Evolutionary conservation across 1,139 yeast species (phyloP).

Genomic region (Blastobotrys elegans): DNA sequence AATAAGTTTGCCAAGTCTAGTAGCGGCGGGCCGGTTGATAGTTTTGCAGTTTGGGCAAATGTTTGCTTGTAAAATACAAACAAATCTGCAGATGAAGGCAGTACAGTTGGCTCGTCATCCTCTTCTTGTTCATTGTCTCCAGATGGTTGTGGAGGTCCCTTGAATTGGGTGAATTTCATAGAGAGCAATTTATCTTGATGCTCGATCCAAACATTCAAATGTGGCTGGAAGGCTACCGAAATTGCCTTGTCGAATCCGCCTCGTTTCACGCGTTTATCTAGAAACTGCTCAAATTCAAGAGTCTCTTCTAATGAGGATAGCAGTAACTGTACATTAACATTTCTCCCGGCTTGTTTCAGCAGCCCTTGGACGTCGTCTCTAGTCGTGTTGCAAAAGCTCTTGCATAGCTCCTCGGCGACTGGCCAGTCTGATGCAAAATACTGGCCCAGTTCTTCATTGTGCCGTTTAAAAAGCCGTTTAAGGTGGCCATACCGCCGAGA

Average conservation of each 20-base stretch:
- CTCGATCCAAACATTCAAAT: conserved; percentile 77
- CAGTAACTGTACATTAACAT: conserved; percentile 52
- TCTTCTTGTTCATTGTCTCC: conserved; percentile 37
- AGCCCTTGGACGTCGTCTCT: conserved; percentile 56
- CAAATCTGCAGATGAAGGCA: conserved; percentile 81
- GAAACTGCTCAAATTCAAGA: conserved; percentile 70
- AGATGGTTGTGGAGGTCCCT: conserved; percentile 26
- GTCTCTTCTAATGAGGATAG: conserved; percentile 58
- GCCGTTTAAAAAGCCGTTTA: conserved; percentile 60
- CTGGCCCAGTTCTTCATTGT: conserved; percentile 47
- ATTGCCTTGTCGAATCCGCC: conserved; percentile 44
- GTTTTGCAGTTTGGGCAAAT: conserved; percentile 67
- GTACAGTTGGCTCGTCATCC: conserved; percentile 50
- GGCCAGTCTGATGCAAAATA: conserved; percentile 73
- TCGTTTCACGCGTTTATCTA: conserved; percentile 51
- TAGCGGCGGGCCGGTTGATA: conserved; percentile 66
- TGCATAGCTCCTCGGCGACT: conserved; percentile 56
- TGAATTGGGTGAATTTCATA: conserved; percentile 46
- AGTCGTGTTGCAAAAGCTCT: conserved; percentile 64
- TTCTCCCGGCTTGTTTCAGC: conserved; percentile 34
- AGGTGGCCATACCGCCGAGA: conserved; percentile 77
- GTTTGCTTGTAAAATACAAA: conserved; percentile 72
- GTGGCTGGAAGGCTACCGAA: conserved; percentile 79
- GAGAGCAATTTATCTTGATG: conserved; percentile 68
- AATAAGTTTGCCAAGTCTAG: conserved; percentile 61